These are phyloP conservation scores for Ceratobasidium sp. DNA, from an alignment of 1,284 basidiomycete genomes.

Conservation along the genomic window DNA sequence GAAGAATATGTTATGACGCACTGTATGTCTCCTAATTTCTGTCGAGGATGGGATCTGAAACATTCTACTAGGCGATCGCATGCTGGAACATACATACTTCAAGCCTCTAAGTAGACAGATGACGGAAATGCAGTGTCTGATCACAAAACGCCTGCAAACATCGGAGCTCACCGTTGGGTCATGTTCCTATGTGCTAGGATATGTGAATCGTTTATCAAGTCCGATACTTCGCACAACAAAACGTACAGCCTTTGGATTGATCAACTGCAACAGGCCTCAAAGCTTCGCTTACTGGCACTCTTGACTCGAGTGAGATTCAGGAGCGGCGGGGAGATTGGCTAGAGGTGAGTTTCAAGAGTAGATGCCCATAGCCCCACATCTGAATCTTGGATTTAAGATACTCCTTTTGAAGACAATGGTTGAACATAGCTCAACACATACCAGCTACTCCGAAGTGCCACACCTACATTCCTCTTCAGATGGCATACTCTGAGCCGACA, in stretches of 20 bases:
- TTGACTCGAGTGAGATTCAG: too few relatives aligned
- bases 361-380: too few relatives aligned
- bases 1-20: too few relatives aligned
- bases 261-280: too few relatives aligned
- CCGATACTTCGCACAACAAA: too few relatives aligned
- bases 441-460: not conserved
- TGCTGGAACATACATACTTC: not conserved
- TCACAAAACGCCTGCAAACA: not conserved
- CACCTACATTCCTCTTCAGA: not conserved
- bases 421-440: not conserved
- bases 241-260: too few relatives aligned
- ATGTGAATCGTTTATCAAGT: not conserved
- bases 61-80: not conserved
- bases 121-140: not conserved
- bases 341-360: too few relatives aligned
- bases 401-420: slow-evolving; percentile 10
- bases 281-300: too few relatives aligned
- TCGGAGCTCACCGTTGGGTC: not conserved
- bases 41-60: too few relatives aligned
- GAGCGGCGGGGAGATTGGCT: too few relatives aligned
- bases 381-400: too few relatives aligned
- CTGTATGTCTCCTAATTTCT: too few relatives aligned
- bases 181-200: not conserved
- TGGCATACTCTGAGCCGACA: not conserved
- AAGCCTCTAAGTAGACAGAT: not conserved